Evolutionary conservation across 441 rosid species (phyloP).

Genomic region (Erodium chrysanthum): DNA sequence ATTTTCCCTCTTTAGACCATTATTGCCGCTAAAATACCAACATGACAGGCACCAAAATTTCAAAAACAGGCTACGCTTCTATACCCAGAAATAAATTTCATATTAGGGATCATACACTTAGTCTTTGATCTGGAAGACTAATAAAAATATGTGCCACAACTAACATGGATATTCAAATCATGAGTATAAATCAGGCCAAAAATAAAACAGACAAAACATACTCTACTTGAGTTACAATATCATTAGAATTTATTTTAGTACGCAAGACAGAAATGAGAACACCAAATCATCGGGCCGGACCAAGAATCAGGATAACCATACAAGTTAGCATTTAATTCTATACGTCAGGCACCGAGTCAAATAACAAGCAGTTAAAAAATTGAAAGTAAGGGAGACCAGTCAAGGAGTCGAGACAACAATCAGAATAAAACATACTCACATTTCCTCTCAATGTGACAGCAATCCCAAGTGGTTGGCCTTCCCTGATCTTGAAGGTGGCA

Average conservation of each 20-base stretch:
- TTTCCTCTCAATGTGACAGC: constrained; percentile 83
- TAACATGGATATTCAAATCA: not conserved
- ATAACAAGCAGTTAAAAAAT: too few relatives aligned
- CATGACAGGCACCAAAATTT: not conserved
- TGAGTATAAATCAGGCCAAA: not conserved
- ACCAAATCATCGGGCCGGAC: too few relatives aligned
- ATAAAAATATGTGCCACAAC: not conserved
- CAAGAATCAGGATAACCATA: too few relatives aligned
- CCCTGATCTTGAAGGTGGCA: constrained; percentile 78
- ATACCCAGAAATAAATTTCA: not conserved
- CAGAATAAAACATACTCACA: constrained; percentile 29
- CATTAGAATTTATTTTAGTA: too few relatives aligned
- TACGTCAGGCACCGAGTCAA: too few relatives aligned
- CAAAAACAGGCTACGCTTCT: not conserved
- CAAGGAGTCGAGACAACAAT: too few relatives aligned
- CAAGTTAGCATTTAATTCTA: too few relatives aligned
- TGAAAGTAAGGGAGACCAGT: too few relatives aligned
- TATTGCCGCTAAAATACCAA: not conserved
- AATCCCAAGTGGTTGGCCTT: constrained; percentile 77
- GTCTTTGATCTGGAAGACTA: not conserved
- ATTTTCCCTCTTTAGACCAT: not conserved
- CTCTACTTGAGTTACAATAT: too few relatives aligned
- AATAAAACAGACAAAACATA: too few relatives aligned
- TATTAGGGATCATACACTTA: not conserved
- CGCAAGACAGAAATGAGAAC: too few relatives aligned